Evolutionary conservation across 495 filamentous ascomycete species (phyloP).

Genomic region (Aspergillus sclerotiicarbonarius): DNA sequence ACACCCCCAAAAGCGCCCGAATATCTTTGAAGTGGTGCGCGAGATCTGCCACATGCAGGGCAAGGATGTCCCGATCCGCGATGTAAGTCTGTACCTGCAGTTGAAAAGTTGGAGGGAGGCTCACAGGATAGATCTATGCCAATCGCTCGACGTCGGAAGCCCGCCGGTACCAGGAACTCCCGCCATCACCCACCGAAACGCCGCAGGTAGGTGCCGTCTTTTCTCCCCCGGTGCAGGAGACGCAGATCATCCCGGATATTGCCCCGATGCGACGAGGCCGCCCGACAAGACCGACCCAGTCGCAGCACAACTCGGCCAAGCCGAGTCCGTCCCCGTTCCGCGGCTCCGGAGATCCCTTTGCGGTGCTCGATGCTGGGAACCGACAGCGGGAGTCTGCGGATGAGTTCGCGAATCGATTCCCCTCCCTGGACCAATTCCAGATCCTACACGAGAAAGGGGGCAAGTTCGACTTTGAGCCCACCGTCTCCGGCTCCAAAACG

Average conservation of each 20-base stretch:
- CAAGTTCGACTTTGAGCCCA: constrained; percentile 83
- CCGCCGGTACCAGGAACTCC: constrained; percentile 60
- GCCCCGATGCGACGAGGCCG: constrained; percentile 91
- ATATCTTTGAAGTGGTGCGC: constrained; percentile 86
- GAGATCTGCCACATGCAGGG: constrained; percentile 89
- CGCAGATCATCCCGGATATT: constrained; percentile 80
- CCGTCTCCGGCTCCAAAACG: constrained; percentile 43
- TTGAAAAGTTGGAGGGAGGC: neutral
- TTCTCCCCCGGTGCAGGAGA: constrained; percentile 61
- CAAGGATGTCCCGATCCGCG: constrained; percentile 83
- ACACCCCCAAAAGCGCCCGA: constrained; percentile 76
- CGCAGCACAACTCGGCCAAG: constrained; percentile 47
- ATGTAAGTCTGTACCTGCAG: constrained; percentile 56
- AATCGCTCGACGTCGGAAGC: constrained; percentile 62
- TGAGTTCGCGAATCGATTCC: constrained; percentile 82
- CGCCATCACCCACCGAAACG: constrained; percentile 51
- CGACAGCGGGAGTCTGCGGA: constrained; percentile 58
- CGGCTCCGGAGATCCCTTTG: constrained; percentile 78
- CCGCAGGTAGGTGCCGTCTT: constrained; percentile 70
- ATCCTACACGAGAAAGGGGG: constrained; percentile 80
- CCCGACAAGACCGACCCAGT: constrained; percentile 55
- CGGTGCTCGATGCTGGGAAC: constrained; percentile 67
- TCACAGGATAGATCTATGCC: constrained; percentile 72
- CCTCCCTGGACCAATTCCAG: constrained; percentile 89
- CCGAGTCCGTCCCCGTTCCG: constrained; percentile 74